A percentile compares a stretch with the other conserved stretches of the same genome.
phyloP scores from a whole-genome alignment of 2,329 filamentous ascomycete genomes.

The Colletotrichum caudatum region DNA sequence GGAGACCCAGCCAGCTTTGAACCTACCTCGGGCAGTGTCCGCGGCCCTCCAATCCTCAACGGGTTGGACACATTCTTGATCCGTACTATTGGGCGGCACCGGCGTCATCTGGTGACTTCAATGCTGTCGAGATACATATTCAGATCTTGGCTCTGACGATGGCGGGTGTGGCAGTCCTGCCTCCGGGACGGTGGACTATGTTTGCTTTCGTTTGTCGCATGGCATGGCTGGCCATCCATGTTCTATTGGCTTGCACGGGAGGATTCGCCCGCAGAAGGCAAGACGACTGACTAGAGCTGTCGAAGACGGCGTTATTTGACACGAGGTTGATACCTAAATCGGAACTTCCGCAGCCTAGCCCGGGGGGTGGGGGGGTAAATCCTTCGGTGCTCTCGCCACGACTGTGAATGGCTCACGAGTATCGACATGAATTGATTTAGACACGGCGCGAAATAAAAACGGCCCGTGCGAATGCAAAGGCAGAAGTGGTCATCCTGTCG shows the following conservation, averaged over 20 bases:
- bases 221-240: no score
- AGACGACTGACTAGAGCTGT: not conserved
- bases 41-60: not conserved
- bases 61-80: not conserved
- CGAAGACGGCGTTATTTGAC: conserved; percentile 4
- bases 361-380: conserved; percentile 29
- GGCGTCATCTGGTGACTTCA: not conserved
- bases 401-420: conserved; percentile 14
- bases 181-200: not conserved
- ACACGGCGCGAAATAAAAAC: not conserved
- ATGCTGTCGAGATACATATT: not conserved
- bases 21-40: conserved; percentile 7
- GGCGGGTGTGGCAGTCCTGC: not conserved
- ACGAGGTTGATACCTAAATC: not conserved
- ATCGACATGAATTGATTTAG: conserved; percentile 5
- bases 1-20: not conserved
- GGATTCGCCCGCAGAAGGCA: conserved; percentile 13
- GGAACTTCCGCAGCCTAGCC: conserved; percentile 14
- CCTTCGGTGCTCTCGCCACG: not conserved
- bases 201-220: not conserved
- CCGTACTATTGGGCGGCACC: not conserved
- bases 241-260: conserved; percentile 21
- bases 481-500: not conserved
- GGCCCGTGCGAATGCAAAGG: conserved; percentile 2
- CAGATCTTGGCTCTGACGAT: not conserved